Evolutionary conservation across 2,329 filamentous ascomycete genomes (phyloP).

Genomic region (Exophiala mesophila): DNA sequence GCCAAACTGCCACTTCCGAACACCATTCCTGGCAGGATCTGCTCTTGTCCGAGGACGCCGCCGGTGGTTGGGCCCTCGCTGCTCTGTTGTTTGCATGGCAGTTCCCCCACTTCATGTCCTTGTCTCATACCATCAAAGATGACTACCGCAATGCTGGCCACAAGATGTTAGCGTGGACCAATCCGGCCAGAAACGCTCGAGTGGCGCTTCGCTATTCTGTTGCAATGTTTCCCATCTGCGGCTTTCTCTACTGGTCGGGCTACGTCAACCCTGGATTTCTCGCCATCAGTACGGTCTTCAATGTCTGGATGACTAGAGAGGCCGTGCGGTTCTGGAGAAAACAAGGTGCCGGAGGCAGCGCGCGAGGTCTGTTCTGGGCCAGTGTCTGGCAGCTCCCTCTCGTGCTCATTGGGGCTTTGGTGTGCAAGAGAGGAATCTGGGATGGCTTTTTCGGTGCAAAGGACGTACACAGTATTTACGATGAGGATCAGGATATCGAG

Average conservation of each 20-base stretch:
- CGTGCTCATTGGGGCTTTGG: slow-evolving; percentile 81
- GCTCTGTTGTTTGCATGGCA: slow-evolving; percentile 89
- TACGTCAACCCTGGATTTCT: slow-evolving; percentile 86
- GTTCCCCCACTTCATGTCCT: slow-evolving; percentile 95
- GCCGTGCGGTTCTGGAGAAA: slow-evolving; percentile 75
- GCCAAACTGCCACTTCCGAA: slow-evolving; percentile 69
- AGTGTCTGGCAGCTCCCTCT: slow-evolving; percentile 94
- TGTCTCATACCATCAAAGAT: slow-evolving; percentile 81
- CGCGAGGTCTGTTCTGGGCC: slow-evolving; percentile 88
- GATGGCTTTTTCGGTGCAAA: slow-evolving; percentile 68
- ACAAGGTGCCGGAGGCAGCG: slow-evolving; percentile 73
- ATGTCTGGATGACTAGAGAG: slow-evolving; percentile 77
- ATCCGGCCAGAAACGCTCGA: slow-evolving; percentile 76
- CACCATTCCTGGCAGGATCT: slow-evolving; percentile 74
- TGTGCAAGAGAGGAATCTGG: slow-evolving; percentile 93
- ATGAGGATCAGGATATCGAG: slow-evolving; percentile 48
- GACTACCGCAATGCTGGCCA: slow-evolving; percentile 74
- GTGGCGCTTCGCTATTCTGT: slow-evolving; percentile 85
- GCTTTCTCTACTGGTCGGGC: slow-evolving; percentile 69
- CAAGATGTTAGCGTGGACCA: slow-evolving; percentile 76
- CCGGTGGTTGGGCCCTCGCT: slow-evolving; percentile 86
- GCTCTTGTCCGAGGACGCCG: slow-evolving; percentile 61
- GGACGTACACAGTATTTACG: slow-evolving; percentile 47
- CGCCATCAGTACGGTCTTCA: slow-evolving; percentile 72
- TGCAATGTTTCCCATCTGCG: slow-evolving; percentile 78